A percentile compares a stretch with the other conserved stretches of the same genome.
phyloP scores from a whole-genome alignment of 2,329 filamentous ascomycete species.

The Berkeleyomyces basicola region DNA sequence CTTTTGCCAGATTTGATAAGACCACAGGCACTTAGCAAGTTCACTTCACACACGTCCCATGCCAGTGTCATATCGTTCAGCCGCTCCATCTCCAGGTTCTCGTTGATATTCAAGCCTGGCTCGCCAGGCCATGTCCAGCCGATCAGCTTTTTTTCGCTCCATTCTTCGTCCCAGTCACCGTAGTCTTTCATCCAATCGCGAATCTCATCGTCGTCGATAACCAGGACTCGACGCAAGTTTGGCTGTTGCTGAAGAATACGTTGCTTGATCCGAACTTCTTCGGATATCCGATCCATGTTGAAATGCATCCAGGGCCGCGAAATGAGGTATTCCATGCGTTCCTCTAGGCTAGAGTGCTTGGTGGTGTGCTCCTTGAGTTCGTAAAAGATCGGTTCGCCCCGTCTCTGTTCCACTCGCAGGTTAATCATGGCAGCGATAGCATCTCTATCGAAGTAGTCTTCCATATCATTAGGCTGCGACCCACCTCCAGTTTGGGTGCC shows the following conservation, averaged over 20 bases:
- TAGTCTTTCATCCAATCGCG: background rate
- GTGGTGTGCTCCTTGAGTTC: background rate
- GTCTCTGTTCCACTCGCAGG: background rate
- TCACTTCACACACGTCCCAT: constrained; percentile 4
- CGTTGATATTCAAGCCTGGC: background rate
- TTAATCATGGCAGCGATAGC: constrained; percentile 3
- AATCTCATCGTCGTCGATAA: background rate
- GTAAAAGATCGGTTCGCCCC: background rate
- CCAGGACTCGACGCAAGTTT: background rate
- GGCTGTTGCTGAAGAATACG: background rate
- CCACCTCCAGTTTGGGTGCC: background rate
- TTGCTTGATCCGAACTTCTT: constrained; percentile 4
- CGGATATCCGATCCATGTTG: background rate
- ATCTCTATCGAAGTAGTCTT: constrained; percentile 1
- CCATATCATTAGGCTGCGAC: background rate
- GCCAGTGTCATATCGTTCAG: background rate
- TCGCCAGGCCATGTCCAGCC: constrained; percentile 12
- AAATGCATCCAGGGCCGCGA: constrained; percentile 11
- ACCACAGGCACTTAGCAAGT: background rate
- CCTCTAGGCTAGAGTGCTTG: background rate
- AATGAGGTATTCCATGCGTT: constrained; percentile 1
- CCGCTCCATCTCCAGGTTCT: background rate
- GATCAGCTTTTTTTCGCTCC: background rate
- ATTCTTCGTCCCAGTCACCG: constrained; percentile 2
- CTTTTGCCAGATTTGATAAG: background rate